Evolutionary conservation across 1,139 yeast genomes (phyloP), one percentile per base, ranked within the genome.

Genomic region (Candida smagusa): DNA sequence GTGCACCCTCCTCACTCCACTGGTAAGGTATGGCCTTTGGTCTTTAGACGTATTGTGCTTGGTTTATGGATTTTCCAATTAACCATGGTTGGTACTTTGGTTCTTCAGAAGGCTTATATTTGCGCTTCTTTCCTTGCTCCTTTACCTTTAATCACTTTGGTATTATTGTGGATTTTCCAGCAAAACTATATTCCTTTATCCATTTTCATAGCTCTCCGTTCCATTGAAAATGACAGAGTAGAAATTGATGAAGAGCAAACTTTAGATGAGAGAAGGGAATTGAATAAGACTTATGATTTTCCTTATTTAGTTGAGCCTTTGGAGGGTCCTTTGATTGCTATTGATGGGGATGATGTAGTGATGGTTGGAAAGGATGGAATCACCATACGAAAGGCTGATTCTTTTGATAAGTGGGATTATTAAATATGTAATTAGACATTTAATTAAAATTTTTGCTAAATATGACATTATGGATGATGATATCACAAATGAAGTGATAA

Each of bases 1-100:
- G 87, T 85, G 26, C 95, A 87, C 55, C 86, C 92, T 4, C 95
- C 88, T 35, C 96, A 87, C 58, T 84, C 94, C 0, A 87, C 95
- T 0, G 96, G 95, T 3, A 81, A 82, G 51, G 90, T 86, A 0
- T 86, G 95, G 95, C 90, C 94, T 1, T 65, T 85, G 42, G 82
- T 87, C 3, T 80, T 81, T 57, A 72, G 94, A 46, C 68, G 96
- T 45, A 74, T 86, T 3, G 76, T 83, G 36, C 58, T 84, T 33
- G 95, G 95, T 0, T 58, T 86, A 30, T 59, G 83, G 12, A 59
- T 87, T 9, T 86, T 92, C 56, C 97, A 92, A 53, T 61, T 90
- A 40, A 87, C 96, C 11, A 88, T 89, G 88, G 89, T 90, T 2
- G 97, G 97, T 2, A 83, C 95, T 1, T 66, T 90, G 42, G 92